Conservation (phyloP, 768 basidiomycete species). For the Lentinula detonsa region DNA sequence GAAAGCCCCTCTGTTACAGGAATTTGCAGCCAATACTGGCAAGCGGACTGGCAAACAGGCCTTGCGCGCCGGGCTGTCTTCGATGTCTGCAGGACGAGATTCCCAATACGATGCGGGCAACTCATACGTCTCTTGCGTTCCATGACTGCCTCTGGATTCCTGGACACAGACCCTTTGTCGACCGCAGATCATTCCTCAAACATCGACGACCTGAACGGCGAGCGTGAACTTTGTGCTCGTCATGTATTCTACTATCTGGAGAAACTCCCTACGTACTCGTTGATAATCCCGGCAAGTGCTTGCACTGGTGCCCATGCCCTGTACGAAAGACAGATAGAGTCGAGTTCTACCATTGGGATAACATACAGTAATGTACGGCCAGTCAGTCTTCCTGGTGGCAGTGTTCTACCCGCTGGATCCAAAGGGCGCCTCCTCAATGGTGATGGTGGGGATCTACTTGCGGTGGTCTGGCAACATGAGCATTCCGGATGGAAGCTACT, state of each 20-base stretch:
- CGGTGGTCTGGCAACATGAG: constrained; percentile 75
- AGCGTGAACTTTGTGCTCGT: constrained; percentile 54
- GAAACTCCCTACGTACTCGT: constrained; percentile 66
- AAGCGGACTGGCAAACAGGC: constrained; percentile 63
- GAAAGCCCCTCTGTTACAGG: constrained; percentile 57
- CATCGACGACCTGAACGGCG: constrained; percentile 31
- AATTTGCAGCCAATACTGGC: constrained; percentile 82
- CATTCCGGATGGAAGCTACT: constrained; percentile 86
- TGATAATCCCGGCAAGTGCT: constrained; percentile 56
- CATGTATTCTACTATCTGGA: constrained; percentile 76
- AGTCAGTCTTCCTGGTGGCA: constrained; percentile 72
- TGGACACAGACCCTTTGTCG: constrained; percentile 65
- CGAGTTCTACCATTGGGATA: constrained; percentile 39
- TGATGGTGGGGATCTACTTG: constrained; percentile 62
- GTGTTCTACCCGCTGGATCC: constrained; percentile 59
- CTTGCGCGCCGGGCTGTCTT: constrained; percentile 72
- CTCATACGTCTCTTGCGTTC: constrained; percentile 69
- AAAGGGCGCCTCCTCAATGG: constrained; percentile 66
- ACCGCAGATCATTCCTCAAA: constrained; percentile 41
- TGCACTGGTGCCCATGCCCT: constrained; percentile 65
- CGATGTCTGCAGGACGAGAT: constrained; percentile 76
- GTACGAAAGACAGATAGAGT: constrained; percentile 62
- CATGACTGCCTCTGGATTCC: constrained; percentile 72
- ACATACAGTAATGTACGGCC: constrained; percentile 63
- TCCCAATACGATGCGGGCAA: constrained; percentile 71